Conservation (phyloP, 179 eudicot genomes). For the Kewa caespitosa region DNA sequence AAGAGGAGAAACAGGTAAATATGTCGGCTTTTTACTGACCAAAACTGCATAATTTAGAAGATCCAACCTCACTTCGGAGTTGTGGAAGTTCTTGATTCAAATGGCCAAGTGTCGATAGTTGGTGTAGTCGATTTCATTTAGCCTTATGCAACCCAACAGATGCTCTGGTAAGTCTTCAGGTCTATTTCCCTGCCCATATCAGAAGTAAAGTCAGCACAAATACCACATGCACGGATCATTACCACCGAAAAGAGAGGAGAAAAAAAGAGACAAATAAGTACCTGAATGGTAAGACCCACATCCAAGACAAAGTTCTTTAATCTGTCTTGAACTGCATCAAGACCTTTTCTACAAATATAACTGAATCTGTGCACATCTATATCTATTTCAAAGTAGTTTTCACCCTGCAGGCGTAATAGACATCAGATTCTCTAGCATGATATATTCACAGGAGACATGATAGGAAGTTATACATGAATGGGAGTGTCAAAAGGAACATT, state of each 20-base stretch:
- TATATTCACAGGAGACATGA: background rate
- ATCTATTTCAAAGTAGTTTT: constrained; percentile 87
- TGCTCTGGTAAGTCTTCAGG: constrained; percentile 89
- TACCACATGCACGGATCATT: background rate
- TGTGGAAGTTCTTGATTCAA: constrained; percentile 19
- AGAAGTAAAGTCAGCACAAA: background rate
- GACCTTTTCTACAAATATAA: constrained; percentile 82
- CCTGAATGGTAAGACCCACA: constrained; percentile 94
- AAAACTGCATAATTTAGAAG: constrained; percentile 3
- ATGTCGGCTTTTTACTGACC: background rate
- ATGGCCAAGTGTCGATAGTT: constrained; percentile 64
- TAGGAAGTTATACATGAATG: background rate
- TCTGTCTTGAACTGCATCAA: constrained; percentile 77
- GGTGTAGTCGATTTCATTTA: constrained; percentile 68
- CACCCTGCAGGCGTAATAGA: constrained; percentile 52
- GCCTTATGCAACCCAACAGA: constrained; percentile 69
- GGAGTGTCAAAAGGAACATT: constrained; percentile 9
- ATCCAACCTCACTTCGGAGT: constrained; percentile 10
- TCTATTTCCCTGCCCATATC: constrained; percentile 67
- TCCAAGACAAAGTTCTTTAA: constrained; percentile 73
- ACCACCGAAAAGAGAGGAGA: background rate
- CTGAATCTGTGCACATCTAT: constrained; percentile 91
- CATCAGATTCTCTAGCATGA: background rate
- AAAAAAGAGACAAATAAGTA: constrained; percentile 19
- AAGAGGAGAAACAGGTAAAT: constrained; percentile 19